phyloP scores from a whole-genome alignment of 495 filamentous ascomycete genomes.

The Neurospora tetraspora region DNA sequence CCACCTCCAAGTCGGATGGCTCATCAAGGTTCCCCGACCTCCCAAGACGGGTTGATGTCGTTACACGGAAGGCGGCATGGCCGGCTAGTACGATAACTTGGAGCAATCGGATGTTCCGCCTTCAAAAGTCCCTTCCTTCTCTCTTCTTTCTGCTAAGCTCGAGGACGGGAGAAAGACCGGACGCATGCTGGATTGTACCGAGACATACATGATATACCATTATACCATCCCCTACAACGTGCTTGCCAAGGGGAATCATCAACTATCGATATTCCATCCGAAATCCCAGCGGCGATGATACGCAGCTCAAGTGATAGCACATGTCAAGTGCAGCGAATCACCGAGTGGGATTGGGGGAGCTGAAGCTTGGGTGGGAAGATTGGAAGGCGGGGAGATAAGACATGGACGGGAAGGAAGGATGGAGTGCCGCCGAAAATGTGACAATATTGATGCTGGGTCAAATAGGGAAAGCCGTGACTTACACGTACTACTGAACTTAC shows the following conservation, averaged over 20 bases:
- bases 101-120: not conserved
- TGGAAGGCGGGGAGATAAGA: not conserved
- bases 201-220: not conserved
- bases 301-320: not conserved
- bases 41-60: not conserved
- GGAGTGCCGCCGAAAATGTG: not conserved
- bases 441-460: not conserved
- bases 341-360: not conserved
- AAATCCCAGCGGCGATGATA: not conserved
- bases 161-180: not conserved
- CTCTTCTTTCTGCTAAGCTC: not conserved
- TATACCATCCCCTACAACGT: not conserved
- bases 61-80: not conserved
- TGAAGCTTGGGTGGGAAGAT: not conserved
- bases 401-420: not conserved
- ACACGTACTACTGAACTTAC: not conserved
- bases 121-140: not conserved
- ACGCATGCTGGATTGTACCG: not conserved
- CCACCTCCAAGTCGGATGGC: not conserved
- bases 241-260: not conserved
- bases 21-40: not conserved
- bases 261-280: not conserved
- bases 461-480: not conserved
- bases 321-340: not conserved
- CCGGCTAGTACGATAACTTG: not conserved